Base-by-base conservation (phyloP, 2,329 filamentous ascomycete species). In the Celoporthe dispersa region DNA sequence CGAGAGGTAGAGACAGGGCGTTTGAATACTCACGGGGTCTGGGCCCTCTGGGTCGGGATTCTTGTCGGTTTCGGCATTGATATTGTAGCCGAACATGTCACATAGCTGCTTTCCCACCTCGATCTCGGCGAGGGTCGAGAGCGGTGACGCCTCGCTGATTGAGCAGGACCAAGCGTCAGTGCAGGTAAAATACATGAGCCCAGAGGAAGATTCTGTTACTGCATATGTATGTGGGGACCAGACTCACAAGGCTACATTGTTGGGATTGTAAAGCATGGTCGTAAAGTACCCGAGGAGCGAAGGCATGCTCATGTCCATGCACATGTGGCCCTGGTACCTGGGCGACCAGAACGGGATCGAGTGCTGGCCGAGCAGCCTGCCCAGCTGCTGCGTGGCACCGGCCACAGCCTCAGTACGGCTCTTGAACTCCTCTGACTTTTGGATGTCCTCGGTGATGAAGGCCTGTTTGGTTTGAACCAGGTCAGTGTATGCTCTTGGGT, bases 221-320 rank as follows among this genome's bases (percentile, higher is more conserved):
- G n/a, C n/a, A n/a, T n/a, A n/a, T n/a, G n/a, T 60, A 8, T 19
- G 12, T 1, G 11, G 16, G 8, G 1, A 2, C 3, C 12, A 16
- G 44, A 68, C 67, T 65, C 14, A 68, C 67, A 68, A 68, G 9
- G 67, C 67, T 19, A 68, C 67, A 12, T 85, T 85, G 76, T 85
- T 86, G 0, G 83, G 83, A 63, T 85, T 85, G 70, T 84, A 85
- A 33, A 85, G 44, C 83, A 85, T 85, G 0, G 83, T 83, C 78
- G 83, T 83, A 37, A 84, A 81, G 73, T 84, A 84, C 0, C 83
- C 83, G 3, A 84, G 76, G 2, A 84, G 66, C 1, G 80, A 77
- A 0, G 83, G 76, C 80, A 84, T 84, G 62, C 75, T 79, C 74
- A 83, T 64, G 68, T 84, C 80, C 28, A 79, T 81, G 64, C 77